A percentile compares a stretch with the other conserved stretches of the same genome.
Conservation (phyloP, 352 stramenopile genomes). For the Globisporangium middletonii region DNA sequence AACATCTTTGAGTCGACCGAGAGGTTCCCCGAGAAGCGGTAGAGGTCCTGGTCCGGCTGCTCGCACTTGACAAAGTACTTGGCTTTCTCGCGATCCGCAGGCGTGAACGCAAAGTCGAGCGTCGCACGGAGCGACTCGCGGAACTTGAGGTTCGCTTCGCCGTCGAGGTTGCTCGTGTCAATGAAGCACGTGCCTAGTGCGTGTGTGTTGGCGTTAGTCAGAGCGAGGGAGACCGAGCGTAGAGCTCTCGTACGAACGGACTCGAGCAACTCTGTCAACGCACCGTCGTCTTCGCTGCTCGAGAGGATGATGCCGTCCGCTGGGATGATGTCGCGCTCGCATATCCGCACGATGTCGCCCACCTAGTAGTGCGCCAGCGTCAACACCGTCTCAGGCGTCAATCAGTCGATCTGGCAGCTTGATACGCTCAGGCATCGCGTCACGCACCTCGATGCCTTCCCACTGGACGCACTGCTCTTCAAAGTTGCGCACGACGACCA, state of each 20-base stretch:
- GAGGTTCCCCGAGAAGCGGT: constrained; percentile 72
- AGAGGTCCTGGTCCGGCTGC: constrained; percentile 69
- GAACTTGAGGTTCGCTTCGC: constrained; percentile 73
- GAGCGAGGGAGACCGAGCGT: background rate
- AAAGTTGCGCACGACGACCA: constrained; percentile 57
- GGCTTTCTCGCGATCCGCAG: constrained; percentile 26
- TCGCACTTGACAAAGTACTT: constrained; percentile 75
- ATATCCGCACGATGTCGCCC: constrained; percentile 82
- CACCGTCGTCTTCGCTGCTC: constrained; percentile 75
- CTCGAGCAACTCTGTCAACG: background rate
- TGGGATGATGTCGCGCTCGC: constrained; percentile 83
- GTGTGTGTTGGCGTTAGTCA: constrained; percentile 1
- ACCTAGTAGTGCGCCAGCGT: constrained; percentile 26
- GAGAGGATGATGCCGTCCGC: constrained; percentile 90
- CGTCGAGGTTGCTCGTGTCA: constrained; percentile 79
- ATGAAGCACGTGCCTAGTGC: constrained; percentile 63
- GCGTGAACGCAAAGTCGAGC: constrained; percentile 21
- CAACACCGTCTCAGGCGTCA: background rate
- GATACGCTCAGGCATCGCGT: background rate
- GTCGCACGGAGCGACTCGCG: constrained; percentile 45
- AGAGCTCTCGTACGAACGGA: background rate
- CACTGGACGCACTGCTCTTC: constrained; percentile 52
- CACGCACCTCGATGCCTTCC: constrained; percentile 63
- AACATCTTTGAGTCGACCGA: constrained; percentile 49
- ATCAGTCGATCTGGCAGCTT: background rate